Base-by-base conservation (phyloP, 495 filamentous ascomycete species). In the Penicillium canariense region DNA sequence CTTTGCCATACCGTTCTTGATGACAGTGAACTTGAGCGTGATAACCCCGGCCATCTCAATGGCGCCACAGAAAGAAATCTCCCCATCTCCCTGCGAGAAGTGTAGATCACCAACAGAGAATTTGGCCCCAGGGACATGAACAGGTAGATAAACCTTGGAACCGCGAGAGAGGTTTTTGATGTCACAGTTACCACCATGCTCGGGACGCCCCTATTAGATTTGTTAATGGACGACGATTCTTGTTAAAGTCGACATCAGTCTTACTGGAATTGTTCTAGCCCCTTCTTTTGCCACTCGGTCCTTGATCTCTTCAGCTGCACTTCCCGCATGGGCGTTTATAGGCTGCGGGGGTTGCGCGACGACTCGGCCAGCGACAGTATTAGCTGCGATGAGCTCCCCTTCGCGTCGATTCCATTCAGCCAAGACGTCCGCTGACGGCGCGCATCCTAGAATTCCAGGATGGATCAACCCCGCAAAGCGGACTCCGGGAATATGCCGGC, bases 41-140 rank as follows among this genome's bases (percentile, higher is more conserved):
- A 97, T 95, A 14, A 91, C 73, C 17, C 93, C 93, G 0, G 92
- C 89, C 90, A 97, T 97, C 68, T 97, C 93, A 55, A 97, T 97
- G 9, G 92, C 93, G 12, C 93, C 93, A 62, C 93, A 97, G 72
- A 97, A 97, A 0, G 86, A 90, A 47, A 97, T 96, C 69, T 97
- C 93, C 4, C 93, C 93, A 66, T 96, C 91, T 20, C 91, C 90
- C 68, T 96, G 82, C 0, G 83, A 88, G 75, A 96, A 96, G 67
- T 96, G 91, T 20, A 96, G 73, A 67, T 97, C 92, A 14, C 92
- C 93, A 9, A 97, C 93, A 40, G 82, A 87, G 75, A 97, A 97
- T 61, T 94, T 94, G 34, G 93, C 93, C 0, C 93, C 91, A 0
- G 81, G 77, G 26, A 97, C 88, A 57, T 88, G 86, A 2, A 97